These are phyloP conservation scores for Lycium ferocissimum DNA, from an alignment of 257 asterid genomes.

Conservation along the genomic window DNA sequence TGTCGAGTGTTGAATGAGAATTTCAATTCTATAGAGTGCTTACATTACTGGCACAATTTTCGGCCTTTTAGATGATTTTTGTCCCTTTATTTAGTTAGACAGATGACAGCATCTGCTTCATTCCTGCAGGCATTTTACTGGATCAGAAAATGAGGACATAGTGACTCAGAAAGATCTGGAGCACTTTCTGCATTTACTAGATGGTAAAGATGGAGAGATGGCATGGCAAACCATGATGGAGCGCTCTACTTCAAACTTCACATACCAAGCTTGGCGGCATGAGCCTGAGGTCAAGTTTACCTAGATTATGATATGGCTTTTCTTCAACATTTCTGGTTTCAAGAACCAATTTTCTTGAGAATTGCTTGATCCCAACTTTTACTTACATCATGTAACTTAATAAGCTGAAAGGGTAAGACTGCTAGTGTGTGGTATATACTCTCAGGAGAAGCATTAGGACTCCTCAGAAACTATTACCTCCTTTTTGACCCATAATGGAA, in stretches of 20 bases:
- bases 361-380: constrained; percentile 1
- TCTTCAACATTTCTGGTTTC: not conserved
- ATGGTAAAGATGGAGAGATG: constrained; percentile 74
- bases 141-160: constrained; percentile 46
- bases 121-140: constrained; percentile 53
- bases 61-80: constrained; percentile 1
- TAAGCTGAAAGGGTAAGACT: not conserved
- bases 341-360: constrained; percentile 5
- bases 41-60: not conserved
- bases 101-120: not conserved
- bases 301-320: not conserved
- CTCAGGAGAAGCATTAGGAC: not conserved
- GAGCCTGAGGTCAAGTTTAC: constrained; percentile 75
- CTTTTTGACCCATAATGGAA: not conserved
- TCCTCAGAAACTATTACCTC: not conserved
- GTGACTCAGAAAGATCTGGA: constrained; percentile 74
- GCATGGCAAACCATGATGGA: constrained; percentile 96
- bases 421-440: not conserved
- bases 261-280: constrained; percentile 97
- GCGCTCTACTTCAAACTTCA: constrained; percentile 77
- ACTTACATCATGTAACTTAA: not conserved
- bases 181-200: constrained; percentile 67
- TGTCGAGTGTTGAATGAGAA: not conserved
- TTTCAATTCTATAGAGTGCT: not conserved
- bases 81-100: constrained; percentile 12